Percentiles rank a stretch among this genome's conserved stretches.
phyloP scores from a whole-genome alignment of 2,329 filamentous ascomycete species.

The Aspergillus spinulosporus region DNA sequence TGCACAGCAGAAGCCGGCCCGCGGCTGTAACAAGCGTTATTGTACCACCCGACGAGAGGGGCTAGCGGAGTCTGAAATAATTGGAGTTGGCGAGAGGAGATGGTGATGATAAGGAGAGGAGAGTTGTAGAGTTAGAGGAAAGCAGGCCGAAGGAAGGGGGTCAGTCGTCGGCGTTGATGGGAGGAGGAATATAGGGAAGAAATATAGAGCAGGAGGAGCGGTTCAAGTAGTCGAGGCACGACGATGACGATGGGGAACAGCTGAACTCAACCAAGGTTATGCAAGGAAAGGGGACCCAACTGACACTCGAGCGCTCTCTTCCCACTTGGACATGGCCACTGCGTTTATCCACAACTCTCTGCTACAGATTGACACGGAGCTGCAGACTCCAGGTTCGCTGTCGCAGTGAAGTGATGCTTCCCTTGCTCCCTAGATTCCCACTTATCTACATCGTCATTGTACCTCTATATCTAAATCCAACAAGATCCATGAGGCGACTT shows the following conservation, averaged over 20 bases:
- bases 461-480: neutral
- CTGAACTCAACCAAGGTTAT: conserved; percentile 30
- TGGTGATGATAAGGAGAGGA: no score
- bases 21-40: conserved; percentile 18
- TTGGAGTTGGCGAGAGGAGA: neutral
- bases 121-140: neutral
- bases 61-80: neutral
- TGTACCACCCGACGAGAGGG: conserved; percentile 4
- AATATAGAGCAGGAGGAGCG: conserved; percentile 6
- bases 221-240: conserved; percentile 21
- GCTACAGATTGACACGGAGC: neutral
- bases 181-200: neutral
- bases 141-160: neutral
- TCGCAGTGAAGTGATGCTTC: neutral
- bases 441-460: neutral
- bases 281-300: conserved; percentile 24
- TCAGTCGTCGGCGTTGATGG: neutral
- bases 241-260: conserved; percentile 29
- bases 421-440: neutral
- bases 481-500: neutral
- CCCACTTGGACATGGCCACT: neutral
- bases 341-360: neutral
- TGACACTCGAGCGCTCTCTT: neutral
- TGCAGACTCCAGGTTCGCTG: neutral
- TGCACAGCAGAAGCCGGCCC: conserved; percentile 22